phyloP scores from a whole-genome alignment of 345 rosid genomes.

The Litchi chinensis region DNA sequence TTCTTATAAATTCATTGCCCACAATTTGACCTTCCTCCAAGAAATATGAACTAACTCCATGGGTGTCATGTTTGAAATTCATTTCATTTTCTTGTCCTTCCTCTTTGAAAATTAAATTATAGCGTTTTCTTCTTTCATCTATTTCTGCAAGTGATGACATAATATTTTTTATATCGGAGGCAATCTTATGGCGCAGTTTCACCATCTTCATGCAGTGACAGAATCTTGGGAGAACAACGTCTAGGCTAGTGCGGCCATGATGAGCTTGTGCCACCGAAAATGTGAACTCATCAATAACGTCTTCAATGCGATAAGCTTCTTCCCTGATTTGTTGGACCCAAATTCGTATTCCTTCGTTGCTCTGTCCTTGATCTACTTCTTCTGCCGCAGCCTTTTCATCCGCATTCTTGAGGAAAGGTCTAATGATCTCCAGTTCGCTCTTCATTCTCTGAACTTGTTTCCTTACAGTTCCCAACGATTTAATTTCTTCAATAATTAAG shows the following conservation, averaged over 20 bases:
- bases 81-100: neutral
- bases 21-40: conserved; percentile 17
- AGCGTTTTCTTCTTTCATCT: conserved; percentile 17
- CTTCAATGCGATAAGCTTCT: conserved; percentile 24
- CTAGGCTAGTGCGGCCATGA: neutral
- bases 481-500: too few species aligned
- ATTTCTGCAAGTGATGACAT: neutral
- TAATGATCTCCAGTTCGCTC: neutral
- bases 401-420: neutral
- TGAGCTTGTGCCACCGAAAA: neutral
- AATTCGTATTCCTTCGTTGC: neutral
- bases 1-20: conserved; percentile 7
- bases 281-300: conserved; percentile 22
- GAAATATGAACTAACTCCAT: conserved; percentile 21
- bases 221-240: neutral
- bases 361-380: neutral
- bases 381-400: neutral
- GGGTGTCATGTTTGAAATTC: neutral
- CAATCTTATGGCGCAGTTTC: neutral
- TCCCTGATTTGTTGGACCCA: conserved; percentile 25
- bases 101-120: neutral
- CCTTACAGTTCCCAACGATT: too few species aligned
- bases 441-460: neutral
- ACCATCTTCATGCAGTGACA: neutral
- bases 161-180: conserved; percentile 19